Conservation (phyloP, 257 asterid genomes). For the Capsicum pubescens region DNA sequence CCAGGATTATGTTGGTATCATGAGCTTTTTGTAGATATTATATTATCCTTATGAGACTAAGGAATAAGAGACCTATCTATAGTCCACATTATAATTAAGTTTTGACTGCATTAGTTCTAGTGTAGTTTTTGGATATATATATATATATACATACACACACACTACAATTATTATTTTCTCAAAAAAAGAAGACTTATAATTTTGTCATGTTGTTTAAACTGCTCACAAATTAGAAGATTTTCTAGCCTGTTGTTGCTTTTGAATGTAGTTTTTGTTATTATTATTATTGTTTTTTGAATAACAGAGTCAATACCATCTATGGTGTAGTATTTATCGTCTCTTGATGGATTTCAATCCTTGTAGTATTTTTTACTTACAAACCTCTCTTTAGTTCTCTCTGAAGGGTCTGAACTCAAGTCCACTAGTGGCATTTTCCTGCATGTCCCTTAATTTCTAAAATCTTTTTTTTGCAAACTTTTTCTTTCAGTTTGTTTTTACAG, state of each 20-base stretch:
- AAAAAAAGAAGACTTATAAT: background rate
- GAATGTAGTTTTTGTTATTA: background rate
- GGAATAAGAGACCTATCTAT: background rate
- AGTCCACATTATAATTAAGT: slow-evolving; percentile 3
- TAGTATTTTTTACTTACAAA: background rate
- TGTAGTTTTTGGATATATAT: background rate
- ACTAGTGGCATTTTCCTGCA: background rate
- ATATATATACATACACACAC: no score
- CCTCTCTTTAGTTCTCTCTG: background rate
- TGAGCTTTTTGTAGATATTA: background rate
- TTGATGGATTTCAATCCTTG: background rate
- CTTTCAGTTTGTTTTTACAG: slow-evolving; percentile 44
- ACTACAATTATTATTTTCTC: background rate
- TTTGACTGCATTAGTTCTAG: slow-evolving; percentile 4
- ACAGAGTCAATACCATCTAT: background rate
- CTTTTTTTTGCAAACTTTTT: slow-evolving; percentile 15
- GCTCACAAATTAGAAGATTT: background rate
- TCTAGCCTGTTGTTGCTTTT: background rate
- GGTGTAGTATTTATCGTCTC: slow-evolving; percentile 5
- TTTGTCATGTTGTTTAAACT: background rate
- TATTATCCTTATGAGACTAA: background rate
- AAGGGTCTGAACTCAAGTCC: background rate
- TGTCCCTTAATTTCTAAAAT: background rate
- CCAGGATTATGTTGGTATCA: background rate
- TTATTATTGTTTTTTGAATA: background rate